These are phyloP conservation scores for Fusarium liriodendri DNA, from an alignment of 2,329 filamentous ascomycete species.

Conservation along the genomic window DNA sequence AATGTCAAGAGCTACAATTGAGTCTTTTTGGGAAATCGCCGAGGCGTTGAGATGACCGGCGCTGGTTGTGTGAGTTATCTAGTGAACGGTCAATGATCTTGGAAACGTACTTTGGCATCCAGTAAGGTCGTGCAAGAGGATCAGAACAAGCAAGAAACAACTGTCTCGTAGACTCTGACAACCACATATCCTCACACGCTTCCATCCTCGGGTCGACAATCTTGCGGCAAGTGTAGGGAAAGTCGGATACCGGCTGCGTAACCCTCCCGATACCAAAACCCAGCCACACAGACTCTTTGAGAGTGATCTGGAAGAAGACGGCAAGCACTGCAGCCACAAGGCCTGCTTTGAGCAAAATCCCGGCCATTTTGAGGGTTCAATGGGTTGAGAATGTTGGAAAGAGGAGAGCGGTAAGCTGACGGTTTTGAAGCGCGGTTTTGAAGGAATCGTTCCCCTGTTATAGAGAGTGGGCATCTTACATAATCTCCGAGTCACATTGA, in stretches of 20 bases:
- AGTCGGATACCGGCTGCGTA: slow-evolving; percentile 35
- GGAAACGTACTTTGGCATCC: slow-evolving; percentile 24
- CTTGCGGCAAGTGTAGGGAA: slow-evolving; percentile 41
- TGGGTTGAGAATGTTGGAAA: background rate
- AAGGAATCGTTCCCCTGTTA: background rate
- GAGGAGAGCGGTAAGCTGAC: background rate
- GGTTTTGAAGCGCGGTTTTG: background rate
- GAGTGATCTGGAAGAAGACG: slow-evolving; percentile 37
- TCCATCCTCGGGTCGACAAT: slow-evolving; percentile 30
- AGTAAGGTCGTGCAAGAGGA: slow-evolving; percentile 19
- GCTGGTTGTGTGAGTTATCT: background rate
- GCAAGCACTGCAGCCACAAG: slow-evolving; percentile 23
- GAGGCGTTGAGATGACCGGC: slow-evolving; percentile 40
- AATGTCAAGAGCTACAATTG: slow-evolving; percentile 47
- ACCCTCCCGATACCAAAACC: slow-evolving; percentile 33
- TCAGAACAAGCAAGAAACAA: slow-evolving; percentile 42
- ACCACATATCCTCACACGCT: slow-evolving; percentile 44
- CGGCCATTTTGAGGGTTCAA: slow-evolving; percentile 20
- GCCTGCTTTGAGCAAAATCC: slow-evolving; percentile 18
- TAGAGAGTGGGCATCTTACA: background rate
- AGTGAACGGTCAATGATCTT: accelerated
- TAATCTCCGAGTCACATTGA: background rate
- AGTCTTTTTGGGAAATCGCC: slow-evolving; percentile 46
- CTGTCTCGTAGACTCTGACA: slow-evolving; percentile 36
- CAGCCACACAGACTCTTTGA: slow-evolving; percentile 40